Evolutionary conservation across 176 grass and related monocot genomes (phyloP), one percentile per base, ranked within the genome.

Genomic region (Oryza meyeriana): DNA sequence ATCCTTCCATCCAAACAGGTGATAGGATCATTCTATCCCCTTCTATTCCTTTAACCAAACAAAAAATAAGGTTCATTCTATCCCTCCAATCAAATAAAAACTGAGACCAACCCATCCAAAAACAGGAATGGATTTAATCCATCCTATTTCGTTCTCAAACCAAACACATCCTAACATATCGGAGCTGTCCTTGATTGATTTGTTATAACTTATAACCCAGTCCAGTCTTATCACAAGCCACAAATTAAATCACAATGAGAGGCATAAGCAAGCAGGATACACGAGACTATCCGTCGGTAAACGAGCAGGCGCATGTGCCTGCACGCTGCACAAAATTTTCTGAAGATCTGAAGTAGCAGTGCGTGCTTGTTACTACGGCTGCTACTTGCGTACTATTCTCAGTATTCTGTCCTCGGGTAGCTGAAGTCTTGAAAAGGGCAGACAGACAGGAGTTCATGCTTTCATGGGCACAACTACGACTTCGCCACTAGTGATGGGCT

Each of bases 241-340:
- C 52, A 24, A 57, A 39, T 42, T 27, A 48, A 6, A 2, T 10
- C 26, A 2, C n/a, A 25, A 38, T 42, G 45, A 30, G 47, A 35
- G 29, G 38, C 64, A 70, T 64, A 29, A 29, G 63, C 48, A 18
- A 45, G 10, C 48, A 14, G 22, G 35, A 11, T 41, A 8, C 61
- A 26, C 6, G 34, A 69, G 27, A 22, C 20, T 39, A 4, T 10
- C 71, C 10, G n/a, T 11, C 28, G 34, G 13, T 6, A 31, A 12
- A 18, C 35, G 65, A 62, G 31, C 72, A 78, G 66, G 41, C 3
- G 41, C 74, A 58, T 66, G 66, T 79, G 86, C 14, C 7, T 10
- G 79, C 79, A 72, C 22, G 58, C 67, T n/a, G 44, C 42, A 70
- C 57, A 17, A 17, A 44, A 42, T 72, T 82, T 62, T 47, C 14